Base-by-base conservation (phyloP, 1,284 basidiomycete genomes). In the Papiliotrema flavescens region DNA sequence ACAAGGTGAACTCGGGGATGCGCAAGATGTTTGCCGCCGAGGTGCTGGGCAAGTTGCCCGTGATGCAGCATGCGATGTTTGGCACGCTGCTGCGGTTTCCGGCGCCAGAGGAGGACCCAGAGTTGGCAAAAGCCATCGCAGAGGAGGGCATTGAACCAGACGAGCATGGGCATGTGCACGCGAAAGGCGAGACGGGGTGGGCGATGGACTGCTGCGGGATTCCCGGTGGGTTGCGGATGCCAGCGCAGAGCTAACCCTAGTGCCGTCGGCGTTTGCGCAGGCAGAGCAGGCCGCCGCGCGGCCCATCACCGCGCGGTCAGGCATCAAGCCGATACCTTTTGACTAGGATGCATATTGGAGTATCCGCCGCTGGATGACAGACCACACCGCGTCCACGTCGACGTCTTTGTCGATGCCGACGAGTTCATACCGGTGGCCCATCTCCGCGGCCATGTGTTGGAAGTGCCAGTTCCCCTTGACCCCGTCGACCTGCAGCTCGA, bases 1-100 rank as follows among this genome's bases (percentile, higher is more conserved):
- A 79, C 35, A 98, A 98, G 74, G 89, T 95, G 19, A 88, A 94
- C 70, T 82, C 81, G 5, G 96, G 96, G 2, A 75, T 98, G 61
- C 82, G 91, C 66, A 97, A 96, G 79, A 98, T 98, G 94, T 98
- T 94, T 75, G 83, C 89, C 81, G 92, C 86, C 15, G 95, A 98
- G 75, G 93, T 97, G n/a, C 78, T 97, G 28, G 85, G 86, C 11
- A 98, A 98, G 76, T 83, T 88, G n/a, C 94, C 96, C 14, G 95
- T 98, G 3, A 92, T 98, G 14, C 95, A 98, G 75, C 95, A 98
- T 76, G 94, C 97, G 73, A 80, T 95, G 48, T 98, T 98, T 66
- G 95, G 96, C 17, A 86, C 85, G 5, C 78, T 98, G 39, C 79
- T 98, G 3, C 78, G 82, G 0, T 94, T 81, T 22, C 79, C 79